Evolutionary conservation across 176 grass and related monocot genomes (phyloP).

Genomic region (Dendrocalamus sinicus): DNA sequence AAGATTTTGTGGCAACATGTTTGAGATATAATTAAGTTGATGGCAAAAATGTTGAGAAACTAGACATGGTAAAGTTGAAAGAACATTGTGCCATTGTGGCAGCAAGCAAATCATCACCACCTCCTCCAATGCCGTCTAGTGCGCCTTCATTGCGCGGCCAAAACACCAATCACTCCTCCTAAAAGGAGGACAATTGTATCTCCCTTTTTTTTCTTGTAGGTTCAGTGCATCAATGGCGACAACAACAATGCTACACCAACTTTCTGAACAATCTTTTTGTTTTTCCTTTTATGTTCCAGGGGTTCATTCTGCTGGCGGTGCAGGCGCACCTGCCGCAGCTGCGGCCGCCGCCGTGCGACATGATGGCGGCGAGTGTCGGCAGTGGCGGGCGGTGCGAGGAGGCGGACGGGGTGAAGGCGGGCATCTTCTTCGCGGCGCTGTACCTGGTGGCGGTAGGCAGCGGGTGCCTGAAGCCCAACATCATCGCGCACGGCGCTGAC

Average conservation of each 20-base stretch:
- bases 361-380: constrained; percentile 45
- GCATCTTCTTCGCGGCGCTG: constrained; percentile 79
- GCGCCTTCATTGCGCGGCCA: constrained; percentile 51
- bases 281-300: constrained; percentile 42
- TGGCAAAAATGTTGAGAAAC: constrained; percentile 12
- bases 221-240: constrained; percentile 40
- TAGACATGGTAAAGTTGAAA: constrained; percentile 41
- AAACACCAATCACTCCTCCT: constrained; percentile 29
- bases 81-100: constrained; percentile 19
- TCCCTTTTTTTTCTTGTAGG: neutral
- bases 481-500: constrained; percentile 81
- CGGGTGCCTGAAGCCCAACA: constrained; percentile 89
- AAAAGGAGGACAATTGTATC: neutral
- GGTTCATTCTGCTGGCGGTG: constrained; percentile 75
- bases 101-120: constrained; percentile 51
- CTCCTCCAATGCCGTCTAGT: constrained; percentile 43
- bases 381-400: constrained; percentile 50
- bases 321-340: constrained; percentile 88
- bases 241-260: neutral
- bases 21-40: neutral
- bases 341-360: constrained; percentile 73
- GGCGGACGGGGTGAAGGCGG: constrained; percentile 57
- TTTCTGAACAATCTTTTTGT: neutral
- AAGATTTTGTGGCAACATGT: constrained; percentile 30
- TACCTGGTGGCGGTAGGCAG: constrained; percentile 90